Base-by-base conservation (phyloP, 345 rosid genomes). In the Camelina hispida region DNA sequence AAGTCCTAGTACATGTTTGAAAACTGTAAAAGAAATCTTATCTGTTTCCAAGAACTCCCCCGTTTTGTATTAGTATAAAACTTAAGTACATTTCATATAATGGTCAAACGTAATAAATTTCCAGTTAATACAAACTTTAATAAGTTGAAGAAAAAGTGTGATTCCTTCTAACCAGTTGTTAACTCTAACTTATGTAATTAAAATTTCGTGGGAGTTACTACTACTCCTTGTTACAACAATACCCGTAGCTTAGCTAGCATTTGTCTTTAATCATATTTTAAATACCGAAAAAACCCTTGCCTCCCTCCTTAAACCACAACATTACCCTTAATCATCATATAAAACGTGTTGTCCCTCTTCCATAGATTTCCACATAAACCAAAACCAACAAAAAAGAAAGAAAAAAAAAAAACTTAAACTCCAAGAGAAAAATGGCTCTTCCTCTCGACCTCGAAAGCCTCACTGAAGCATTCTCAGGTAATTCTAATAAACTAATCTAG, bases 401-500 rank as follows among this genome's bases (percentile, higher is more conserved):
- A 30, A 2, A 1, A 34, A 2, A 34, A 34, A 30, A 61, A 40
- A 10, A 13, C 5, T 7, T 15, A 16, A 43, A 11, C 42, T 4
- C 2, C 47, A 9, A 48, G 51, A 58, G 9, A 34, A 58, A 28
- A 58, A 93, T 90, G 98, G 89, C 87, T 71, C 79, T 71, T n/a
- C 68, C 86, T n/a, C 63, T 62, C 14, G 84, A 76, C 2, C 4
- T 84, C 59, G 84, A 87, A 76, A 77, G 85, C 73, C 84, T 95
- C 70, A 23, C 69, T 68, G 81, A 74, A 51, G 94, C 96, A 16
- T 83, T 92, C 82, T 81, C 97, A 83, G 97, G 98, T 94, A 73
- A 42, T 30, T 17, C 4, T 38, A 38, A 15, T 1, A 66, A 14
- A 1, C 9, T 34, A 5, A 9, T 8, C 17, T 22, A 2, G 10